Conservation (phyloP, 179 eudicot genomes). For the Pouteria campechiana region DNA sequence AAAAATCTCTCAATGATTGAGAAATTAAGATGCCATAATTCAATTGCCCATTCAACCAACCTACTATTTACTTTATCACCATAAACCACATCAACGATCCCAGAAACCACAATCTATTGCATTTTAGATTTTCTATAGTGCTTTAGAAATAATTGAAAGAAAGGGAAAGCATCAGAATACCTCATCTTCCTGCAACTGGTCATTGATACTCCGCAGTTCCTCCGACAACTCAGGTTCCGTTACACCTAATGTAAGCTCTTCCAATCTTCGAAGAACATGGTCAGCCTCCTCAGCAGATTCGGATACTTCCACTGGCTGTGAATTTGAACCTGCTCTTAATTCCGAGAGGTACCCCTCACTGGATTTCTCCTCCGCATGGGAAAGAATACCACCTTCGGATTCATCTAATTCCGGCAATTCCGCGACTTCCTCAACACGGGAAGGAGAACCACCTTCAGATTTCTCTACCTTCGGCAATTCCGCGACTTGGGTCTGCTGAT, state of each 20-base stretch:
- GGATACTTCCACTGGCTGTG: conserved; percentile 5
- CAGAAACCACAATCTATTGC: neutral
- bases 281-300: conserved; percentile 12
- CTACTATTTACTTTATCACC: neutral
- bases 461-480: conserved; percentile 9
- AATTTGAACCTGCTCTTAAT: neutral
- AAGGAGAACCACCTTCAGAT: conserved; percentile 21
- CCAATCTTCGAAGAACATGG: conserved; percentile 32
- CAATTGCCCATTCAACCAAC: neutral
- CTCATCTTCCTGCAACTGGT: conserved; percentile 90
- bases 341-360: conserved; percentile 1
- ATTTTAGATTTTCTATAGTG: no score
- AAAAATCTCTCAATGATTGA: no score
- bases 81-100: neutral
- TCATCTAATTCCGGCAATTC: conserved; percentile 3
- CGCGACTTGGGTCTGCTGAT: conserved; percentile 11
- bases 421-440: conserved; percentile 5
- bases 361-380: conserved; percentile 9
- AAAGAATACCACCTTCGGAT: no score
- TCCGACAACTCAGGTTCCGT: conserved; percentile 44
- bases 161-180: conserved; percentile 17
- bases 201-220: conserved; percentile 46
- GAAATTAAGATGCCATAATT: neutral
- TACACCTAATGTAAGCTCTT: conserved; percentile 31
- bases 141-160: neutral